Evolutionary conservation across 208 protist species (phyloP), one percentile per base, ranked within the genome.

Genomic region (Trichomonas tenax): DNA sequence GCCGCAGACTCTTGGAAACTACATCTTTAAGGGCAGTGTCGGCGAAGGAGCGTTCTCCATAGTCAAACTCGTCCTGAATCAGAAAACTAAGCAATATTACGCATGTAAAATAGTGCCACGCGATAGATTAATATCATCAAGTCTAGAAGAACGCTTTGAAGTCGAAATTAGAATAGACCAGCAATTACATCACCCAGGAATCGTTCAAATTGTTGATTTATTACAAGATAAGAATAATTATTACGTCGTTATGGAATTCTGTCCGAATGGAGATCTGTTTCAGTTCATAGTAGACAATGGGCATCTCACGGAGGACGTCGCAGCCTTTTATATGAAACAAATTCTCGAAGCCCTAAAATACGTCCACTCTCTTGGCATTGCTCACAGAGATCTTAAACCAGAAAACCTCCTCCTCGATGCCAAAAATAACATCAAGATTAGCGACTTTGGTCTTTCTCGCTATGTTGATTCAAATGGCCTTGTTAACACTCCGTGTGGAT

Each of bases 121-220:
- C 44, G 11, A 34, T 44, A 93, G 23, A 58, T 26, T 93, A 36
- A 34, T 26, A 17, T 11, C 40, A 34, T 34, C 41, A 9, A n/a
- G 40, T 44, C 21, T 93, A 34, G 86, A 93, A 38, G 44, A 93
- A 38, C 86, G 86, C 36, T 51, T 93, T 51, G 86, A 93, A 51
- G 44, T 38, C 6, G 86, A 93, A 93, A 51, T 93, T 21, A 48
- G 86, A 93, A 93, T 93, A 11, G 6, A 51, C 21, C 86, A 93
- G 31, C 86, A 93, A 51, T 44, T 93, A 48, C 86, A 93, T 51
- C 86, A 93, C 38, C 17, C 36, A 34, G 86, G 86, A 21, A 40
- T 93, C 31, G 86, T 93, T 38, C 86, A 93, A 93, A 93, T 93
- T 51, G 44, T 93, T 26, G 86, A 93, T 93, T 51, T 93, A 93